Evolutionary conservation across 192 early-diverging fungal genomes (phyloP).

Genomic region (Podila clonocystis): DNA sequence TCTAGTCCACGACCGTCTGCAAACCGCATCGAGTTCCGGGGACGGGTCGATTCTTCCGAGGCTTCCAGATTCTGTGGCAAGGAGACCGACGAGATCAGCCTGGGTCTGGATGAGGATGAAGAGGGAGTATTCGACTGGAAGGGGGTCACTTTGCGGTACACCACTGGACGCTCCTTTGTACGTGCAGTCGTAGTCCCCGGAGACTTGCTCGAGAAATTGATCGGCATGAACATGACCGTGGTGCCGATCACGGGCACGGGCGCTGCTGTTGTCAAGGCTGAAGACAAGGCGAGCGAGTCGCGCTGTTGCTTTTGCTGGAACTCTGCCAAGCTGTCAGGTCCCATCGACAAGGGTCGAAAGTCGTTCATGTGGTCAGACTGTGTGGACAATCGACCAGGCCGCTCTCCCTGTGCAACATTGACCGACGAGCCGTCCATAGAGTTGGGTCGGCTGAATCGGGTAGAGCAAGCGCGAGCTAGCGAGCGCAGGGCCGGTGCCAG

Average conservation of each 20-base stretch:
- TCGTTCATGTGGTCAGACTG: constrained; percentile 24
- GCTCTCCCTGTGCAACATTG: not conserved
- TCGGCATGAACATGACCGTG: not conserved
- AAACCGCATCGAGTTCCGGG: constrained; percentile 18
- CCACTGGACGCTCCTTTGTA: not conserved
- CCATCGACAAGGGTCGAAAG: constrained; percentile 27
- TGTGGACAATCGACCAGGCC: not conserved
- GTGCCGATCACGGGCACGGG: not conserved
- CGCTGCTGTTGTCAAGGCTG: not conserved
- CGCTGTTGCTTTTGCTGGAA: constrained; percentile 1
- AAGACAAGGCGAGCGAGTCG: not conserved
- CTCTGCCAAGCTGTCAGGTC: constrained; percentile 21
- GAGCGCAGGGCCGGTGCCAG: constrained; percentile 23
- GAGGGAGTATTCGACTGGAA: constrained; percentile 20
- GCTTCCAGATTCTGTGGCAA: not conserved
- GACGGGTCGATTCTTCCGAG: not conserved
- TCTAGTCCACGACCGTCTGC: constrained; percentile 14
- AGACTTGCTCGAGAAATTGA: not conserved
- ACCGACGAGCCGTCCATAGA: constrained; percentile 6
- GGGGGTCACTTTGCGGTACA: constrained; percentile 12
- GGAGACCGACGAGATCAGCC: not conserved
- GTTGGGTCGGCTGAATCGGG: constrained; percentile 25
- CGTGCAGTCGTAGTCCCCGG: not conserved
- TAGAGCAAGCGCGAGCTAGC: constrained; percentile 32
- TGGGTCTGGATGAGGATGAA: constrained; percentile 1